Base-by-base conservation (phyloP, 352 stramenopile species). In the Aphanomyces astaci region DNA sequence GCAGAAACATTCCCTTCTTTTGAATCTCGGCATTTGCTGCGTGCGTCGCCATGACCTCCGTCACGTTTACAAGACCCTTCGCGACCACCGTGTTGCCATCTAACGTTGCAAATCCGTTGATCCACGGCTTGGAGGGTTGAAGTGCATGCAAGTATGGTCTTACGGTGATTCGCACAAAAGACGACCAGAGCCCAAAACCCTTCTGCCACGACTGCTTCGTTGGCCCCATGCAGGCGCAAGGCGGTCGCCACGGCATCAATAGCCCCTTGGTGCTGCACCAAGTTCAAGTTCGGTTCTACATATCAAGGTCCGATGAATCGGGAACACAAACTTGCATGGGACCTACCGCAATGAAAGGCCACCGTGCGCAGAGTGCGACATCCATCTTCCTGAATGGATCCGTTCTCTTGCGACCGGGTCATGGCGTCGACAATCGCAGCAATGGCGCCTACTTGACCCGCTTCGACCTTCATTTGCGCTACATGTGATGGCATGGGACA, bases 161-260 rank as follows among this genome's bases (percentile, higher is more conserved):
- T 66, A 86, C 81, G 80, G 62, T 87, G 82, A 64, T 92, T 92
- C 13, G 84, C 81, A 75, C 84, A 92, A 62, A 88, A 92, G 52
- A 92, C 84, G 10, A 92, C 73, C 39, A 92, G 73, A 0, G 84
- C 80, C 82, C 84, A 92, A 33, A 74, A 88, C 15, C 79, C 84
- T 71, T 92, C 80, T 0, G 79, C 79, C 63, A 90, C 80, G 48
- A 92, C 69, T 13, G 84, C 75, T 33, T 87, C 84, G 66, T 87
- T 88, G 52, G 81, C 73, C 0, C 74, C 74, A 53, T 92, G 82
- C 54, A 72, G 74, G 65, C 85, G 78, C 78, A 92, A 84, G 5
- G 82, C 80, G 32, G 76, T 77, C 2, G 86, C 57, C 13, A 92
- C 82, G 11, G 80, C 80, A 15, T 67, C 68, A n/a, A 92, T 85